Evolutionary conservation across 768 basidiomycete genomes (phyloP).

Genomic region (Filobasidium floriforme): DNA sequence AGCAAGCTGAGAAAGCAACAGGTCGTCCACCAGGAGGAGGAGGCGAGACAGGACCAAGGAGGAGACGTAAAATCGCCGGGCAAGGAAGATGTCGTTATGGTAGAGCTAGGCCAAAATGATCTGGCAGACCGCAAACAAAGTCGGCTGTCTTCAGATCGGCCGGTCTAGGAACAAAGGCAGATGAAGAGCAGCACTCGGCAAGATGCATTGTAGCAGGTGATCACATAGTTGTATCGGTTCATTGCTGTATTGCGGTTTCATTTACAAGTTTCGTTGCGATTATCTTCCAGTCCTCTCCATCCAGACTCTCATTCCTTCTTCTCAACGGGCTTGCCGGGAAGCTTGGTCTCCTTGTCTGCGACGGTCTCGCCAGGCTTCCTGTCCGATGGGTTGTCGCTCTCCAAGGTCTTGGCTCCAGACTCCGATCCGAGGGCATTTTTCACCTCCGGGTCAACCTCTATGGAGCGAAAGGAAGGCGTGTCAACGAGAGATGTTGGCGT

Average conservation of each 20-base stretch:
- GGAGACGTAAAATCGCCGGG: neutral
- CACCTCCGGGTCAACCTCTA: neutral
- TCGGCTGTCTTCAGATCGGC: too few relatives aligned
- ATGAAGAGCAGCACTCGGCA: too few relatives aligned
- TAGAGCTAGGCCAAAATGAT: neutral
- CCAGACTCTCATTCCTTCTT: neutral
- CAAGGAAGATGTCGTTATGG: neutral
- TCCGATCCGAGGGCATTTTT: neutral
- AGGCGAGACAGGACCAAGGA: neutral
- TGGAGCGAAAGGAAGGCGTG: neutral
- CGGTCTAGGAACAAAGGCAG: too few relatives aligned
- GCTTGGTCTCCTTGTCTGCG: neutral
- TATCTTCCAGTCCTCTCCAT: neutral
- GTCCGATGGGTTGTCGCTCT: neutral
- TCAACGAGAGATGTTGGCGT: neutral
- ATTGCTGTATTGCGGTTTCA: too few relatives aligned
- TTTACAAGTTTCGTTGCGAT: too few relatives aligned
- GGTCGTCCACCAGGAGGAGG: constrained; percentile 18
- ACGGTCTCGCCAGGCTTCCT: constrained; percentile 1
- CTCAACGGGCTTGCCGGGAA: constrained; percentile 2
- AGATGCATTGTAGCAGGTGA: too few relatives aligned
- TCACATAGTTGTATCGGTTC: too few relatives aligned
- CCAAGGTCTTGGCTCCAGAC: neutral
- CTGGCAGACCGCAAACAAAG: too few relatives aligned
- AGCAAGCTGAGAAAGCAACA: constrained; percentile 27